Base-by-base conservation (phyloP, 225 moss, liverwort and hornwort species). In the Bryum argenteum region DNA sequence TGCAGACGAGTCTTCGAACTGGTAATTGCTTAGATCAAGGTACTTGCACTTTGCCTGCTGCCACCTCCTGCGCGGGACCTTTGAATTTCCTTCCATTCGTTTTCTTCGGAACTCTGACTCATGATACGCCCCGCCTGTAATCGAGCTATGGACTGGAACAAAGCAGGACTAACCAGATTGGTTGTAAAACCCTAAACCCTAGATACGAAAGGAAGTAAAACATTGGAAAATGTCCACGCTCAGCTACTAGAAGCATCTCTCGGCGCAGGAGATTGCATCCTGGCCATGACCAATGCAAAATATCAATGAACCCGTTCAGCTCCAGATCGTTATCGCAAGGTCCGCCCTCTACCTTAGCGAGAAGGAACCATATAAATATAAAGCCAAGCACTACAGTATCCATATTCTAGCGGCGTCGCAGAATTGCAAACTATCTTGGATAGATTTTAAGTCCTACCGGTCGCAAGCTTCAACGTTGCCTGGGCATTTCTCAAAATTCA, bases 71-170 rank as follows among this genome's bases (percentile, higher is more conserved):
- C 57, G 58, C 28, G 16, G 58, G 33, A 8, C 26, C 14, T 28
- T 15, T 37, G 58, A 8, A 16, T 37, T 8, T 37, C 17, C 9
- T 37, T 17, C 58, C 59, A 14, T 59, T n/a, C 8, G 17, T 37
- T 15, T 17, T 3, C 17, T 58, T 37, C 16, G 58, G 37, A 9
- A 37, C 4, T n/a, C 59, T 59, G n/a, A 10, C 8, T 59, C 10
- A 37, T n/a, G 9, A 59, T 33, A 83, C 67, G 88, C 66, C 83
- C 82, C 77, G 42, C 84, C 85, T 51, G 88, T 78, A 28, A 88
- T 76, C 51, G 73, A 64, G 39, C 85, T 83, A 62, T 90, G 88
- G 16, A 90, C 90, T 90, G 82, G 17, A 61, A 17, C 39, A 28
- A 48, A 45, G 12, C n/a, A 37, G 55, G 52, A 37, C 20, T 40